A percentile compares a stretch with the other conserved stretches of the same genome.
Conservation (phyloP, 2,329 filamentous ascomycete genomes). For the Stylonectria norvegica region DNA sequence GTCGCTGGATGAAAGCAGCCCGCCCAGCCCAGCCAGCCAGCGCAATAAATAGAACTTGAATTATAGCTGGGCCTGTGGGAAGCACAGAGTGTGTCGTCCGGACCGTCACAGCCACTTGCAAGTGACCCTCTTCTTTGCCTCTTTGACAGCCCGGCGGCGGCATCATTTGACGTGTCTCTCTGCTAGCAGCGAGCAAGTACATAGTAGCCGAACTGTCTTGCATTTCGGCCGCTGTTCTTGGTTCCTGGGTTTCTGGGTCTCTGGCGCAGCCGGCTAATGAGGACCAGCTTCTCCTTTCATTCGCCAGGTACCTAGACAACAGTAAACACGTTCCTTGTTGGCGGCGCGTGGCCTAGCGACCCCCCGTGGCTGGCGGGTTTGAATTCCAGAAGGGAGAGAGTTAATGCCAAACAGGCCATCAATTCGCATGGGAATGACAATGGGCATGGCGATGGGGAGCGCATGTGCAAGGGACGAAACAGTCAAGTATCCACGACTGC, state of each 20-base stretch:
- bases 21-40: no score
- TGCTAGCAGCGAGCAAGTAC: constrained; percentile 11
- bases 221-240: constrained; percentile 8
- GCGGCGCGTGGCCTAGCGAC: constrained; percentile 10
- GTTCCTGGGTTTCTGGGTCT: constrained; percentile 10
- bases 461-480: no score
- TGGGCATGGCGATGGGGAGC: no score
- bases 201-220: constrained; percentile 15
- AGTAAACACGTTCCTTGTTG: constrained; percentile 5
- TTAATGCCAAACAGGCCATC: no score
- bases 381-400: no score
- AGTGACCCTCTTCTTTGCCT: no score
- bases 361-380: no score
- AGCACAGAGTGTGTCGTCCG: constrained; percentile 5
- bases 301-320: constrained; percentile 11
- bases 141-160: no score
- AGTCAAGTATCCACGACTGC: no score
- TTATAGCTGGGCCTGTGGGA: constrained; percentile 6
- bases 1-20: constrained; percentile 17
- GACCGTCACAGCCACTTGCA: no score
- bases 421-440: no score
- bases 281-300: constrained; percentile 16
- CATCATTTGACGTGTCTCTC: no score
- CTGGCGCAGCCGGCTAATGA: constrained; percentile 2
- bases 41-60: constrained; percentile 12